A percentile compares a stretch with the other conserved stretches of the same genome.
These are phyloP conservation scores for Scorias spongiosa DNA, from an alignment of 2,329 filamentous ascomycete species.

Conservation along the genomic window DNA sequence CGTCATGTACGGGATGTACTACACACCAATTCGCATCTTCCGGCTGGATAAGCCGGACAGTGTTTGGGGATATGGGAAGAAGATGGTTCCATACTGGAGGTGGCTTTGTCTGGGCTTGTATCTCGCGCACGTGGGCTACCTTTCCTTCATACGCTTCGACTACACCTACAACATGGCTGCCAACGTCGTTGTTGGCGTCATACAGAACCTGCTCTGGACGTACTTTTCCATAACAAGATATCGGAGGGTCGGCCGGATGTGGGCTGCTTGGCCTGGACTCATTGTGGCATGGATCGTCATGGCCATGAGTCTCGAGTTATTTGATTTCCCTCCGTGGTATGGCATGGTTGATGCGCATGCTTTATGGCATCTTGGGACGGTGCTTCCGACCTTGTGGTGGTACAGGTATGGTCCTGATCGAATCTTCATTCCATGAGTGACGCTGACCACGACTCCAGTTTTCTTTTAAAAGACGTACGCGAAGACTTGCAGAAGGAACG, in stretches of 20 bases:
- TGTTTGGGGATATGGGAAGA: slow-evolving; percentile 12
- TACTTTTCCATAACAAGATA: slow-evolving; percentile 69
- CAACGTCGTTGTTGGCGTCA: slow-evolving; percentile 66
- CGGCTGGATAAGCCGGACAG: slow-evolving; percentile 50
- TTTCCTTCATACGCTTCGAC: slow-evolving; percentile 78
- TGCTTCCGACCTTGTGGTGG: slow-evolving; percentile 75
- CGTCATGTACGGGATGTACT: slow-evolving; percentile 84
- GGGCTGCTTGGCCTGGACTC: slow-evolving; percentile 80
- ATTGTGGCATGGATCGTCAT: slow-evolving; percentile 84
- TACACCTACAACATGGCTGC: slow-evolving; percentile 98
- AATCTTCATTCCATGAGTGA: background rate
- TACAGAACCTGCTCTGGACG: slow-evolving; percentile 74
- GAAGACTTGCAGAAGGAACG: slow-evolving; percentile 63
- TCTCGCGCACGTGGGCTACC: slow-evolving; percentile 60
- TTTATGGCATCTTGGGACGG: slow-evolving; percentile 89
- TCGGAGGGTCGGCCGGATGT: slow-evolving; percentile 51
- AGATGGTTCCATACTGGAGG: slow-evolving; percentile 60
- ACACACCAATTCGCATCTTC: slow-evolving; percentile 67
- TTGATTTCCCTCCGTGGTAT: slow-evolving; percentile 78
- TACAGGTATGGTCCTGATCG: slow-evolving; percentile 59
- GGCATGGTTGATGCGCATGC: slow-evolving; percentile 85
- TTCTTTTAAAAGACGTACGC: slow-evolving; percentile 69
- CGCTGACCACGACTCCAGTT: slow-evolving; percentile 37
- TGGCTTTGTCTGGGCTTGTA: slow-evolving; percentile 57
- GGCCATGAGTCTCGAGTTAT: slow-evolving; percentile 88